phyloP scores from a whole-genome alignment of 2,329 filamentous ascomycete species.

The Arthrocladium fulminans region DNA sequence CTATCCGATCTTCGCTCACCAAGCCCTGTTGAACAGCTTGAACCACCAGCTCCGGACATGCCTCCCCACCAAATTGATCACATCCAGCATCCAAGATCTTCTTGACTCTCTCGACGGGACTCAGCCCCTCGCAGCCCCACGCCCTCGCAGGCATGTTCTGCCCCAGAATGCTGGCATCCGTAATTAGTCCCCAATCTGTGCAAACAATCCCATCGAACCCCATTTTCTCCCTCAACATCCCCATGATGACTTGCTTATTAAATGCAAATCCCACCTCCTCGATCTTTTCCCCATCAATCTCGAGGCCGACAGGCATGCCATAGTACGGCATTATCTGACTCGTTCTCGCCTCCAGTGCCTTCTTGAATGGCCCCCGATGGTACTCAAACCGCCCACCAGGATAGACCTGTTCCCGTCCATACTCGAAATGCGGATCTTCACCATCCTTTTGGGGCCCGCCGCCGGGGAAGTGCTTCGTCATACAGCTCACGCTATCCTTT shows the following conservation, averaged over 20 bases:
- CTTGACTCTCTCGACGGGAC: conserved; percentile 33
- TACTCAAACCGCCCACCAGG: conserved; percentile 42
- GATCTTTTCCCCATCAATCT: neutral
- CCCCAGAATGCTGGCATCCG: conserved; percentile 35
- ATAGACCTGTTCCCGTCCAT: conserved; percentile 45
- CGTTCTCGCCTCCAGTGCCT: conserved; percentile 11
- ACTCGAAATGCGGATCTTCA: conserved; percentile 45
- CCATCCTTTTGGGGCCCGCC: conserved; percentile 42
- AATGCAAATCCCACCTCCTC: conserved; percentile 37
- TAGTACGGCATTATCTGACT: conserved; percentile 17
- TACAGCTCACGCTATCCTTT: conserved; percentile 25
- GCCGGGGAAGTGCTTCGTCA: conserved; percentile 49
- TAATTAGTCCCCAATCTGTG: conserved; percentile 47
- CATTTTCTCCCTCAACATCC: conserved; percentile 39
- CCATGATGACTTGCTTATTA: conserved; percentile 45
- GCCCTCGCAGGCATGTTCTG: conserved; percentile 15
- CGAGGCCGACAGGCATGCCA: conserved; percentile 7
- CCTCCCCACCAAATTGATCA: conserved; percentile 47
- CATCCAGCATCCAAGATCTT: conserved; percentile 43
- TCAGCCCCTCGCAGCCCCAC: conserved; percentile 44
- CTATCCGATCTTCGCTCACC: conserved; percentile 38
- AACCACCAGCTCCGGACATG: conserved; percentile 38
- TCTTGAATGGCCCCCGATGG: conserved; percentile 13
- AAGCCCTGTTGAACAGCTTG: conserved; percentile 18
- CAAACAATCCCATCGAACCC: conserved; percentile 46